Base-by-base conservation (phyloP, 2,329 filamentous ascomycete genomes). In the Fusarium euwallaceae region DNA sequence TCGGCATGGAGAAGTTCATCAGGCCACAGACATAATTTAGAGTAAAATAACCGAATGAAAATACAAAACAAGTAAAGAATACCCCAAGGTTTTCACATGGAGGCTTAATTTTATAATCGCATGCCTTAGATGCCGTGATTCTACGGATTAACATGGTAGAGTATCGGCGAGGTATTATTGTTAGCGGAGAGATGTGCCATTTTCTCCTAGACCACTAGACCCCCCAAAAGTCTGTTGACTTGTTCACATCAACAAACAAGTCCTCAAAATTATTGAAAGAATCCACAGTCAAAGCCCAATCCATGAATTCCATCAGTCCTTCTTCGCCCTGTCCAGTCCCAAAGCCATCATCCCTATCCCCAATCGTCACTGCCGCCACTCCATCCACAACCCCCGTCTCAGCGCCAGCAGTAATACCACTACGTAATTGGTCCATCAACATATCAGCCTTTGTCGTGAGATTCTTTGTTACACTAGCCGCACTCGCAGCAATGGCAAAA, bases 401-500 rank as follows among this genome's bases (percentile, higher is more conserved):
- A 6, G 60, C 70, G 2, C 60, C 59, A 4, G 69, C 60, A 12
- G 66, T 48, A 20, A 69, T 70, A 12, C 71, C 69, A 22, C 69
- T 67, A 10, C 71, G 51, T 20, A 72, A 24, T 27, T 53, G 58
- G 10, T 24, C 32, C 12, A 65, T 66, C 48, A 80, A 58, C 16
- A 69, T 32, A 51, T 79, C 77, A 1, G 74, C 74, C 64, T 79
- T 78, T 56, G 58, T 62, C 2, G 71, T 55, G 3, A 80, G 64
- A 11, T 78, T 75, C 22, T 73, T 72, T 77, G 61, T 88, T 84
- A 84, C 66, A 2, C 78, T 80, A 7, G 82, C 82, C 1, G 83
- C 82, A 16, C 81, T 72, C 4, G 82, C 81, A 22, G 82, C 81
- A 64, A 84, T 83, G 20, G 78, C 87, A 64, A 86, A 89, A 73